These are phyloP conservation scores for Neurospora sublineolata DNA, from an alignment of 495 filamentous ascomycete genomes.

Conservation along the genomic window DNA sequence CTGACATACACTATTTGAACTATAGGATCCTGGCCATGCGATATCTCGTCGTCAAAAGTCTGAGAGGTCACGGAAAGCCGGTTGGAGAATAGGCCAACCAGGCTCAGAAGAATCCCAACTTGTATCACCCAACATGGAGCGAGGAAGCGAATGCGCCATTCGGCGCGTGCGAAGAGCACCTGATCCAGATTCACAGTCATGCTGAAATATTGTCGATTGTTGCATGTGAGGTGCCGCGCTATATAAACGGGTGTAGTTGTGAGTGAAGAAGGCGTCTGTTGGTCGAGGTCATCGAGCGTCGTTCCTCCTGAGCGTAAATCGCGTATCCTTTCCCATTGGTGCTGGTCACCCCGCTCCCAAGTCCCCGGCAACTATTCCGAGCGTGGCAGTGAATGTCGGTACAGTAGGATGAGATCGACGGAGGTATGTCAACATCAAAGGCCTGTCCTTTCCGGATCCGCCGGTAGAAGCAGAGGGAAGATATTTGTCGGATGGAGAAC, in stretches of 20 bases:
- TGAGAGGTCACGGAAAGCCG: slow-evolving; percentile 31
- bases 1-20: slow-evolving; percentile 37
- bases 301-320: not conserved
- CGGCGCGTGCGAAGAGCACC: slow-evolving; percentile 29
- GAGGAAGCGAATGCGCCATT: slow-evolving; percentile 30
- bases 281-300: not conserved
- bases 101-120: slow-evolving; percentile 24
- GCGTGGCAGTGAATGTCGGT: not conserved
- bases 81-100: slow-evolving; percentile 38
- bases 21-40: slow-evolving; percentile 23
- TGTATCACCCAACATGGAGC: slow-evolving; percentile 31
- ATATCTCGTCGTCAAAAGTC: slow-evolving; percentile 26
- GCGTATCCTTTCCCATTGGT: not conserved
- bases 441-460: not conserved
- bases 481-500: not conserved
- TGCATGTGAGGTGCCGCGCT: not conserved
- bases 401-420: not conserved
- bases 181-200: slow-evolving; percentile 28
- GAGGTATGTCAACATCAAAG: not conserved
- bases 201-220: not conserved
- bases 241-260: not conserved
- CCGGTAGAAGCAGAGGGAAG: not conserved
- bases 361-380: not conserved
- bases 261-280: not conserved
- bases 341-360: not conserved